Evolutionary conservation across 495 filamentous ascomycete species (phyloP), one percentile per base, ranked within the genome.

Genomic region (Penicillium mononematosum): DNA sequence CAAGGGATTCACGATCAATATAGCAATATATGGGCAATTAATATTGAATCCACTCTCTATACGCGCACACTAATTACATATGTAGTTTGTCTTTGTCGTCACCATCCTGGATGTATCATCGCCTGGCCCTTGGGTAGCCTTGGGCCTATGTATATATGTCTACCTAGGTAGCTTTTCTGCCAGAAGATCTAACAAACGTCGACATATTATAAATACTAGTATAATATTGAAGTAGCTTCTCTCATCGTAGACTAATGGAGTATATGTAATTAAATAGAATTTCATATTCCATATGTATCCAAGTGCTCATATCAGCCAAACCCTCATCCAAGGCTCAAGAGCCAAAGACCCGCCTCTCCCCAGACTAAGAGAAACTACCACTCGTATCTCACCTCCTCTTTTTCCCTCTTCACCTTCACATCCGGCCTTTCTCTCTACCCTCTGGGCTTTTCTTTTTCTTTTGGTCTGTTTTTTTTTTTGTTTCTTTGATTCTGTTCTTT

Each of bases 311-410:
- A 39, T 24, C 34, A 50, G 19, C 22, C 25, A 42, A 53, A 53
- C 36, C 39, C 50, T 39, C 57, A 63, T 46, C 44, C 24, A 46
- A 46, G 44, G 44, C 44, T 46, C 44, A 46, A 48, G 47, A 38
- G 31, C 31, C 47, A 24, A 32, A 52, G 50, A 52, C 61, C 64
- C 61, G 58, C 64, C 58, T 55, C 54, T 59, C 63, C 63, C 63
- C 63, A 65, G 62, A 65, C 62, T 62, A 62, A 65, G 39, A 45
- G 61, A 55, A 27, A 57, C 64, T 58, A 57, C 50, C 36, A 19
- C 22, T 53, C 50, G 50, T 57, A 57, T 63, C 60, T 64, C 45
- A 34, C 61, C 42, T 48, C 41, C 51, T 55, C 56, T 53, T 62
- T 34, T 44, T 59, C 58, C 49, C 29, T 52, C 34, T 45, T 38